Conservation (phyloP, 345 rosid species). For the Populus ilicifolia region DNA sequence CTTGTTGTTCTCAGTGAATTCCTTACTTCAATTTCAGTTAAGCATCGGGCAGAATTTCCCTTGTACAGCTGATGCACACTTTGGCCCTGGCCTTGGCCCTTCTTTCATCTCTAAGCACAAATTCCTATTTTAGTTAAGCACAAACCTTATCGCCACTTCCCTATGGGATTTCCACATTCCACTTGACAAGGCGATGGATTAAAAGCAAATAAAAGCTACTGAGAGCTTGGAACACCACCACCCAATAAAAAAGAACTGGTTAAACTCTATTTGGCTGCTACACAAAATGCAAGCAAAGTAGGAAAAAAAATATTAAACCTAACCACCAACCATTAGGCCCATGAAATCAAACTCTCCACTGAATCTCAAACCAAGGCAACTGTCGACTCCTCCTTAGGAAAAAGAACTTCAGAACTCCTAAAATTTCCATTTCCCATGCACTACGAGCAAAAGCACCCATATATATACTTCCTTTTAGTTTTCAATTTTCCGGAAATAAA, state of each 20-base stretch:
- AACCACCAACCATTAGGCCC: not conserved
- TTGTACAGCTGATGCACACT: not conserved
- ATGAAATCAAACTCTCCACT: not conserved
- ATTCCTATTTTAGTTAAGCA: not conserved
- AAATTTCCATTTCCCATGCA: not conserved
- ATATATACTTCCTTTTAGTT: not conserved
- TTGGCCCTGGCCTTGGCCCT: slow-evolving; percentile 1
- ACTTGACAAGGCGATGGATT: not conserved
- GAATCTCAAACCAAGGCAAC: not conserved
- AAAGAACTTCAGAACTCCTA: not conserved
- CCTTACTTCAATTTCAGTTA: slow-evolving; percentile 8
- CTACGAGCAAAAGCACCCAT: not conserved
- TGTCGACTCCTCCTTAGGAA: not conserved
- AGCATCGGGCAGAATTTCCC: slow-evolving; percentile 8
- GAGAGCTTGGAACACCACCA: not conserved
- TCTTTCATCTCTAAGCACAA: not conserved
- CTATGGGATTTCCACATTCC: not conserved
- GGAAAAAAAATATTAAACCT: not conserved
- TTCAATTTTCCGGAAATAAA: not conserved
- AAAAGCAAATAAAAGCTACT: not conserved
- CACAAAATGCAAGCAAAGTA: not conserved
- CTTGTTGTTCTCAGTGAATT: slow-evolving; percentile 5
- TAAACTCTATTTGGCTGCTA: not conserved
- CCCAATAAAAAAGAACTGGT: not conserved
- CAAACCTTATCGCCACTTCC: not conserved